Evolutionary conservation across 139 green algal genomes (phyloP), one percentile per base, ranked within the genome.

Genomic region (Marvania coccoides): DNA sequence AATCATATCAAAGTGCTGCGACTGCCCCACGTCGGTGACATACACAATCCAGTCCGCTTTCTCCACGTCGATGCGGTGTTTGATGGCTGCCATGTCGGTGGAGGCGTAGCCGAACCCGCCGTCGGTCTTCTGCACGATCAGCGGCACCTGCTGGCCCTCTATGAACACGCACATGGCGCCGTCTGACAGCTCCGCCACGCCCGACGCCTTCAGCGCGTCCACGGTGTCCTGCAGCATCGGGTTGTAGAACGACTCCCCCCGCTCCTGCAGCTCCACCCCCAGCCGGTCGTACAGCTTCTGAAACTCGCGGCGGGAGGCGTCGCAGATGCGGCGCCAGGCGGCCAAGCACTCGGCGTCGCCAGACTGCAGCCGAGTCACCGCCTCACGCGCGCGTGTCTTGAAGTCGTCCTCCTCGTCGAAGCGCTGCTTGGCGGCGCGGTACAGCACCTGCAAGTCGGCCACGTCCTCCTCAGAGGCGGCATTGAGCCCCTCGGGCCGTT

Each of bases 231-330:
- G 69, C 61, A 98, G 89, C 72, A 88, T 78, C 35, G 92, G 85
- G 79, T 99, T 99, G 79, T 99, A 99, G 79, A 93, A 99, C 26
- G 63, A 87, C 83, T 99, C 94, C 6, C 94, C 94, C 2, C 95
- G 84, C 77, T 97, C 89, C 45, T 79, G 34, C 5, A 98, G 61
- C 13, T 54, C 78, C 10, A 98, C 86, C 9, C 74, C 82, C 68
- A 98, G 78, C 12, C 86, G 74, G 38, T 81, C 62, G 79, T 98
- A 98, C 34, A 98, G 83, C 14, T 73, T 69, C 31, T 95, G 48
- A 55, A 98, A 98, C 79, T 98, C 91, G 4, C 75, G 73, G 6
- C 94, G 79, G 15, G 72, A 89, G 23, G 91, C 87, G 12, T 87
- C 88, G 75, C 94, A 99, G 75, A 99, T 98, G 47, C 80, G 72